Evolutionary conservation across 2,329 filamentous ascomycete species (phyloP).

Genomic region (Phialocephala sp.): DNA sequence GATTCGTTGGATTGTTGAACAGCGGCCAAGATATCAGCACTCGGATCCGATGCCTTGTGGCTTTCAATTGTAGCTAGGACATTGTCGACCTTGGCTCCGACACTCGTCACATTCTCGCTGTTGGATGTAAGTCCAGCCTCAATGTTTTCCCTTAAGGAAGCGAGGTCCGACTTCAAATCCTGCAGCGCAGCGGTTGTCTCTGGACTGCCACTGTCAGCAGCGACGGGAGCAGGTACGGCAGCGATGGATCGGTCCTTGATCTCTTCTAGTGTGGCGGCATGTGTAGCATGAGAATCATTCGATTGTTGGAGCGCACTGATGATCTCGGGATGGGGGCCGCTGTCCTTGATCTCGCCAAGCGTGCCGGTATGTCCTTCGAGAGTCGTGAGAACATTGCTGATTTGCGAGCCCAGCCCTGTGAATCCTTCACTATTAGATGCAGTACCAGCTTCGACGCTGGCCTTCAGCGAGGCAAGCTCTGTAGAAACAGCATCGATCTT

Average conservation of each 20-base stretch:
- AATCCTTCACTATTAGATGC: conserved; percentile 28
- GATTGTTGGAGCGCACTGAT: conserved; percentile 35
- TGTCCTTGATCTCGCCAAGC: conserved; percentile 34
- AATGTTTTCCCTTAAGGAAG: conserved; percentile 34
- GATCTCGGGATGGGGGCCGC: conserved; percentile 29
- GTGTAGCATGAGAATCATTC: conserved; percentile 35
- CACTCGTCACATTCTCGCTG: conserved; percentile 29
- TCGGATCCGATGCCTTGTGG: conserved; percentile 29
- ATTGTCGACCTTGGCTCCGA: conserved; percentile 36
- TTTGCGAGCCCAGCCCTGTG: conserved; percentile 29
- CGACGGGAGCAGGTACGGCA: conserved; percentile 13
- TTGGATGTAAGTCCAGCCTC: conserved; percentile 32
- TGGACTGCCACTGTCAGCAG: neutral
- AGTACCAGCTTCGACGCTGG: conserved; percentile 28
- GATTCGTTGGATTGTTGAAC: conserved; percentile 38
- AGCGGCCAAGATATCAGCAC: conserved; percentile 37
- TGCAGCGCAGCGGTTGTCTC: conserved; percentile 26
- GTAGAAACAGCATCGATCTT: conserved; percentile 34
- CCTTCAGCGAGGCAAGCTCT: conserved; percentile 33
- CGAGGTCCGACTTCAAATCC: conserved; percentile 29
- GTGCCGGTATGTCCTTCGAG: conserved; percentile 32
- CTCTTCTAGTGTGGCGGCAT: conserved; percentile 28
- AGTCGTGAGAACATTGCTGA: conserved; percentile 29
- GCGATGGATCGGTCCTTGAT: conserved; percentile 31
- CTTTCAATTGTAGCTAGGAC: conserved; percentile 34